These are phyloP conservation scores for Aspergillus spinulosporus DNA, from an alignment of 2,329 filamentous ascomycete species.

Conservation along the genomic window DNA sequence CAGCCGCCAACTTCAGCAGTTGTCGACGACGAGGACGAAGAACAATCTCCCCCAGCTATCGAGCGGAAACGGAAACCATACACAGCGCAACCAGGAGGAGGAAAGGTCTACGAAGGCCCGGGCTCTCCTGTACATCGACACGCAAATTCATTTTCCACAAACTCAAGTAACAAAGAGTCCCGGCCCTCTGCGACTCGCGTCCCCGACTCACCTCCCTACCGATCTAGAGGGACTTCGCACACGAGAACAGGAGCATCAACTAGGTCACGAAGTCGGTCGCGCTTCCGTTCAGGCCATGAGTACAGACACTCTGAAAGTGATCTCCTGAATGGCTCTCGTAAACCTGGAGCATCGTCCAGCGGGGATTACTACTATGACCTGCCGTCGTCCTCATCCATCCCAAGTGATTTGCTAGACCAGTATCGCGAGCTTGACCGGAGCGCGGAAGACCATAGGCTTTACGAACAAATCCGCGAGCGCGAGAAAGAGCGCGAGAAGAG, in stretches of 20 bases:
- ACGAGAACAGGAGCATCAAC: conserved; percentile 9
- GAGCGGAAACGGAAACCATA: conserved; percentile 69
- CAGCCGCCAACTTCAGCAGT: conserved; percentile 36
- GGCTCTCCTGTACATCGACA: conserved; percentile 21
- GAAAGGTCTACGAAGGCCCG: conserved; percentile 56
- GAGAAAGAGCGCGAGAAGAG: conserved; percentile 33
- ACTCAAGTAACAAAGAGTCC: conserved; percentile 56
- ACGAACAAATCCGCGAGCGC: conserved; percentile 30
- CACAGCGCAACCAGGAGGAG: conserved; percentile 57
- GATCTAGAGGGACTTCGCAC: conserved; percentile 20
- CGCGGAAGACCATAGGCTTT: conserved; percentile 26
- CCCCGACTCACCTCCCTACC: conserved; percentile 45
- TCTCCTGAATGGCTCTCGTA: conserved; percentile 27
- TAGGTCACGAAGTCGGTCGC: conserved; percentile 36
- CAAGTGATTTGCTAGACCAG: conserved; percentile 28
- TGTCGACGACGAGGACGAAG: conserved; percentile 44
- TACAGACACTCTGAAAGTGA: conserved; percentile 42
- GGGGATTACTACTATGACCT: conserved; percentile 31
- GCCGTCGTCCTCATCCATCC: conserved; percentile 23
- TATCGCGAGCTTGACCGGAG: conserved; percentile 32
- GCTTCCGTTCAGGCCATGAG: conserved; percentile 24
- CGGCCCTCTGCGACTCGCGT: conserved; percentile 58
- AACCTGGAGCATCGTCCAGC: conserved; percentile 21
- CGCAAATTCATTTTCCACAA: conserved; percentile 29
- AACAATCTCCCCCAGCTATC: conserved; percentile 51